These are phyloP conservation scores for Saccharomycopsis fibuligera DNA, from an alignment of 805 yeast genomes.

Conservation along the genomic window DNA sequence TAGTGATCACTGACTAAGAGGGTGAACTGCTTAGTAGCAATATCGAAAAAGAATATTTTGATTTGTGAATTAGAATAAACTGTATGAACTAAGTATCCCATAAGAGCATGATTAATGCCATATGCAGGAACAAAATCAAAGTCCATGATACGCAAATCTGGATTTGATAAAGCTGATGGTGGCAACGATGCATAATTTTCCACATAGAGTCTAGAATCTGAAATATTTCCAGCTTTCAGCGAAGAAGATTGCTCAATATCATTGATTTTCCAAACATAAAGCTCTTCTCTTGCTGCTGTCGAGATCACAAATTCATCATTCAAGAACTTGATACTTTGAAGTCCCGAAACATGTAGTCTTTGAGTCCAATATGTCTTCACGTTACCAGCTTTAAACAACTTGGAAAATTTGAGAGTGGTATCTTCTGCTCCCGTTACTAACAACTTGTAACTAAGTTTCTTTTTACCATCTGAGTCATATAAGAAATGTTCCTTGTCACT, in stretches of 20 bases:
- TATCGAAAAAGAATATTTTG: slow-evolving; percentile 53
- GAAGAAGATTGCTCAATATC: not conserved
- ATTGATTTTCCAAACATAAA: slow-evolving; percentile 67
- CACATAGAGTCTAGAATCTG: slow-evolving; percentile 33
- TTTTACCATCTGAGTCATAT: too few species aligned
- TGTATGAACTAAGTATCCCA: slow-evolving; percentile 51
- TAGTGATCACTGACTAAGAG: slow-evolving; percentile 46
- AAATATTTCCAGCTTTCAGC: not conserved
- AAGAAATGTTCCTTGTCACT: slow-evolving; percentile 29
- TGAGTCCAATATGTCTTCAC: slow-evolving; percentile 50
- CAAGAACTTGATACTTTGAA: slow-evolving; percentile 67
- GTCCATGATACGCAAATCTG: slow-evolving; percentile 90
- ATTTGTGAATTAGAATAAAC: slow-evolving; percentile 85
- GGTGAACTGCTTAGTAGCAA: slow-evolving; percentile 33
- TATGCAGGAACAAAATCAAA: slow-evolving; percentile 45
- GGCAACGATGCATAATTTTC: slow-evolving; percentile 46
- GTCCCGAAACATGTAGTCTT: slow-evolving; percentile 82
- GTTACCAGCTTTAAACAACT: slow-evolving; percentile 34
- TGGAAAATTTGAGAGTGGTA: slow-evolving; percentile 62
- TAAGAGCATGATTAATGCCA: slow-evolving; percentile 22
- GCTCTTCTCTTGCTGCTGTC: slow-evolving; percentile 84
- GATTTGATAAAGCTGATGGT: slow-evolving; percentile 45
- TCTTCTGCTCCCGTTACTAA: slow-evolving; percentile 86
- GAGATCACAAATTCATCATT: slow-evolving; percentile 41
- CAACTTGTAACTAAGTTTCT: slow-evolving; percentile 1